Evolutionary conservation across 1,139 yeast genomes (phyloP), one percentile per base, ranked within the genome.

Genomic region (Taiozyma sp.): DNA sequence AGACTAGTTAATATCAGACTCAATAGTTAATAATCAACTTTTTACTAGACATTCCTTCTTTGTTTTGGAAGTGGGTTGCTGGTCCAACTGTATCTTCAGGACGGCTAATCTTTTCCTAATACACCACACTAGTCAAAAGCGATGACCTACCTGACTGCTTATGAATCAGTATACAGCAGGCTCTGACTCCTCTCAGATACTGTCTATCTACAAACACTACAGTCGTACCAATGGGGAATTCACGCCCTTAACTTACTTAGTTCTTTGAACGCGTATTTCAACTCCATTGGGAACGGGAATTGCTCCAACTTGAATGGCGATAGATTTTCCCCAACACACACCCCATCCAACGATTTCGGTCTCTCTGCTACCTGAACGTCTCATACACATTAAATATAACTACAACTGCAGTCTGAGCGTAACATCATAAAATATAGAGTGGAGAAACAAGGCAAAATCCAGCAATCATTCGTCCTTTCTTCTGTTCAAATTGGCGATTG

Each of bases 401-500:
- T n/a, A 32, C 36, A 8, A 7, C 9, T 32, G 19, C 9, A 32
- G 19, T 32, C 36, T 32, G 9, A 19, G 24, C 41, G 41, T 38
- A 38, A 38, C 29, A 29, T 29, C 38, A 28, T 16, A 43, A 43
- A 16, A n/a, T 6, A 19, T 22, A n/a, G 23, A 44, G 23, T 36
- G 12, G 4, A 8, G 23, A 8, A 16, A 4, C 16, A n/a, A 32
- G 9, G n/a, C 36, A 7, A n/a, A n/a, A 19, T 6, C 19, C 36
- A 32, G 14, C 19, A n/a, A 32, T 38, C 41, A 39, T 7, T 43
- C 51, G 4, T 38, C 46, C 22, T 48, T 50, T 34, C 51, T 46
- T 43, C 57, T 57, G 9, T 56, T 50, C 48, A 61, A 30, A 30
- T 61, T 61, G 1, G 61, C 54, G 34, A 61, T 59, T 1, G 59